phyloP scores from a whole-genome alignment of 768 basidiomycete genomes.

The Tubosaeta sp. region DNA sequence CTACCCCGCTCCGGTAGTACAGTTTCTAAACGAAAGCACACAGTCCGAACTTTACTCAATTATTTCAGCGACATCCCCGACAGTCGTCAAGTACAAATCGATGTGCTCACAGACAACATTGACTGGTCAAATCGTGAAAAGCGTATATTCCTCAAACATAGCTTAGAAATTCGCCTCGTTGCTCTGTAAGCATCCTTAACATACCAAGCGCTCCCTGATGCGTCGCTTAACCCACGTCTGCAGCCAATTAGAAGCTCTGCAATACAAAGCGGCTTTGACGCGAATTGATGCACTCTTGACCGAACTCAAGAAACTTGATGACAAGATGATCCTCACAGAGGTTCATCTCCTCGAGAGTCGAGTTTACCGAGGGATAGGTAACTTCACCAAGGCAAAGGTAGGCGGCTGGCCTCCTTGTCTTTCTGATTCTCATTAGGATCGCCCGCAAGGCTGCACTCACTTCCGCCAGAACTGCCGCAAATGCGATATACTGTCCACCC shows the following conservation, averaged over 20 bases:
- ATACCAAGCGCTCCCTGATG: background rate
- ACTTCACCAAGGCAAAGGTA: constrained; percentile 88
- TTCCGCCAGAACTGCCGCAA: constrained; percentile 88
- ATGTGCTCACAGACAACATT: constrained; percentile 86
- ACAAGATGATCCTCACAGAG: constrained; percentile 97
- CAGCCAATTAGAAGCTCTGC: constrained; percentile 70
- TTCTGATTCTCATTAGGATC: background rate
- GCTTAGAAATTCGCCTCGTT: constrained; percentile 83
- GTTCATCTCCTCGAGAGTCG: constrained; percentile 92
- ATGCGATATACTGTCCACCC: constrained; percentile 90
- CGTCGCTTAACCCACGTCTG: constrained; percentile 5
- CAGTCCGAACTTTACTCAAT: constrained; percentile 91
- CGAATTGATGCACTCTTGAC: constrained; percentile 86
- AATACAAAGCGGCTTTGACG: constrained; percentile 73
- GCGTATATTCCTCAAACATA: constrained; percentile 93
- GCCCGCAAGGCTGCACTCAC: constrained; percentile 71
- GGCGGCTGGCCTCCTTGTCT: constrained; percentile 7
- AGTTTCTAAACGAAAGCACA: background rate
- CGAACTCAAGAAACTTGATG: constrained; percentile 90
- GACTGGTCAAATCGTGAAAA: constrained; percentile 91
- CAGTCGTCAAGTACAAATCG: constrained; percentile 72
- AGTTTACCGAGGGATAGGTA: constrained; percentile 85
- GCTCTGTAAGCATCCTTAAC: constrained; percentile 47
- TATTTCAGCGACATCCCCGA: constrained; percentile 79
- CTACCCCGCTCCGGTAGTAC: background rate